Percentiles rank a stretch among this genome's conserved stretches.
These are phyloP conservation scores for Malassezia globosa DNA, from an alignment of 1,284 basidiomycete genomes.

Conservation along the genomic window DNA sequence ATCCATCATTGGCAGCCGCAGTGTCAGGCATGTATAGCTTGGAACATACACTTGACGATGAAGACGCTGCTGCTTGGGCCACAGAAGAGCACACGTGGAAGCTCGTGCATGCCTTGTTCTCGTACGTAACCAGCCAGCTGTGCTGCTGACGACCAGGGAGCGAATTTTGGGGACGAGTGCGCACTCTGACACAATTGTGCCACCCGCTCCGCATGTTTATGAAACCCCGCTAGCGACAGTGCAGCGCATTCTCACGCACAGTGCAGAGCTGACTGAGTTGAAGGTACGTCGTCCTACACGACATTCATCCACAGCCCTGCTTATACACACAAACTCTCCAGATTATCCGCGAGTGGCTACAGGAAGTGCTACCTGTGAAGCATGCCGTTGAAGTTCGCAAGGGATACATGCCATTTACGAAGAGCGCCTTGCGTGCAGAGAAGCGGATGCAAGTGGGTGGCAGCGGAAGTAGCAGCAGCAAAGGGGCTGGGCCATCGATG, in stretches of 20 bases:
- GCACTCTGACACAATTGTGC: too few species aligned
- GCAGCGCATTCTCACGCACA: constrained; percentile 30
- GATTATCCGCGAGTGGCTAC: constrained; percentile 43
- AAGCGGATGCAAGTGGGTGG: constrained; percentile 24
- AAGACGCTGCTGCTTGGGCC: constrained; percentile 20
- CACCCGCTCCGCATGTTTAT: constrained; percentile 22
- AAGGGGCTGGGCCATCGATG: too few species aligned
- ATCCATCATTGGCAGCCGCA: not conserved
- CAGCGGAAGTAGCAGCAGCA: not conserved
- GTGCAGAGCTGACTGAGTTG: constrained; percentile 37
- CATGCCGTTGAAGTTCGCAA: constrained; percentile 43
- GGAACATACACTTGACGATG: constrained; percentile 23
- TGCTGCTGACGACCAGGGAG: constrained; percentile 5
- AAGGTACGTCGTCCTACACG: constrained; percentile 12
- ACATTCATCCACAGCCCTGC: too few species aligned
- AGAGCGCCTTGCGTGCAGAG: constrained; percentile 36
- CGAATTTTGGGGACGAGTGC: not conserved
- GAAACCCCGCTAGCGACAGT: constrained; percentile 40
- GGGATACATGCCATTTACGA: constrained; percentile 43
- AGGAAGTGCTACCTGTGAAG: constrained; percentile 27
- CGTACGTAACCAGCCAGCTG: constrained; percentile 9
- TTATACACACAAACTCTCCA: too few species aligned
- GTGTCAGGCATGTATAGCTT: not conserved
- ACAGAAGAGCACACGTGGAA: constrained; percentile 36
- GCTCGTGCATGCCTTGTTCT: constrained; percentile 26